Conservation (phyloP, 176 grass and related monocot genomes). For the Bothriochloa decipiens region DNA sequence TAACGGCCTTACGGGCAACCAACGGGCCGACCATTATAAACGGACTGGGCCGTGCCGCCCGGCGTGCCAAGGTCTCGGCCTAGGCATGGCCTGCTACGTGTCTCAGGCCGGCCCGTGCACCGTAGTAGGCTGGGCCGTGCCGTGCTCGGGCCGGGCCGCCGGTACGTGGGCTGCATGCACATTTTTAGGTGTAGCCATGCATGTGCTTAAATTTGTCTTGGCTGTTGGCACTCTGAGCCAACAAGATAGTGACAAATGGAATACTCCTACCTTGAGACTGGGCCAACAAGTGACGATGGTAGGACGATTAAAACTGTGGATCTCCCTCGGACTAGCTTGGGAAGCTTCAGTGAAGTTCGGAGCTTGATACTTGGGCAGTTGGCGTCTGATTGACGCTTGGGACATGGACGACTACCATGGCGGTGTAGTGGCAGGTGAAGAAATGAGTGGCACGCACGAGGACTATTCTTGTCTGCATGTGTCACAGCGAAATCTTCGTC, state of each 20-base stretch:
- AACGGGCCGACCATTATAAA: too few species aligned
- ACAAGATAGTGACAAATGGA: neutral
- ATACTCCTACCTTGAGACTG: neutral
- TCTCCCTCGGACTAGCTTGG: constrained; percentile 22
- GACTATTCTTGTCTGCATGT: neutral
- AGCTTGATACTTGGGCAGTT: neutral
- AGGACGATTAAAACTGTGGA: neutral
- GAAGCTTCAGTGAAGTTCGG: neutral
- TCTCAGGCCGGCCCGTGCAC: too few species aligned
- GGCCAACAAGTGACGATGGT: neutral
- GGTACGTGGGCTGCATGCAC: too few species aligned
- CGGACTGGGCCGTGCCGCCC: too few species aligned
- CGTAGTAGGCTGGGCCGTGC: too few species aligned
- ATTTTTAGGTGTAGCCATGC: too few species aligned
- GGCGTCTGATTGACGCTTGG: neutral
- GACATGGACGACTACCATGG: neutral
- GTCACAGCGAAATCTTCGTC: constrained; percentile 5
- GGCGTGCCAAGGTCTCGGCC: too few species aligned
- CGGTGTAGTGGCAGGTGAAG: neutral
- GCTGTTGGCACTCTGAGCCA: neutral
- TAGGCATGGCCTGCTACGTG: too few species aligned
- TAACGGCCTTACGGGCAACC: too few species aligned
- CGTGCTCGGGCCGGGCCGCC: too few species aligned
- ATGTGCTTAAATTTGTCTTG: too few species aligned
- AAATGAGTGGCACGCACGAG: too few species aligned